These are phyloP conservation scores for Pseudocercospora pini-densiflorae DNA, from an alignment of 2,329 filamentous ascomycete species.

Conservation along the genomic window DNA sequence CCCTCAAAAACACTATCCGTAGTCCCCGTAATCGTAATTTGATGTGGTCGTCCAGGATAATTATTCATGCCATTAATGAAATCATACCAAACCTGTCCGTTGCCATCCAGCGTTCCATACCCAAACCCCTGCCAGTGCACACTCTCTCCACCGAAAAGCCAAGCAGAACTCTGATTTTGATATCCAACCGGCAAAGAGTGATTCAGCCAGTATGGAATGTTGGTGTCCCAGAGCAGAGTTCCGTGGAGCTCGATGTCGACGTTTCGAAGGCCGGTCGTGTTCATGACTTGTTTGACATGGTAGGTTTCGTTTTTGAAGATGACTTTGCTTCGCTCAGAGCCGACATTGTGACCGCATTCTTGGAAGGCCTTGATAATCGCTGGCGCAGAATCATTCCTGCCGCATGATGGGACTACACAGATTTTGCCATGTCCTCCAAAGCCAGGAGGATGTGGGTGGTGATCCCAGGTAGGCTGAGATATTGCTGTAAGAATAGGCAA, in stretches of 20 bases:
- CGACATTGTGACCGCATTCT: conserved; percentile 54
- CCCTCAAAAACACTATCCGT: conserved; percentile 55
- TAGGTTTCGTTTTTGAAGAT: conserved; percentile 56
- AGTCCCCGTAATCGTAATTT: conserved; percentile 56
- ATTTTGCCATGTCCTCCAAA: too few relatives aligned
- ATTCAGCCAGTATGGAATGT: conserved; percentile 58
- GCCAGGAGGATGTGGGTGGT: too few relatives aligned
- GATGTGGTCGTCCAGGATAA: conserved; percentile 55
- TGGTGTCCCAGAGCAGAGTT: conserved; percentile 49
- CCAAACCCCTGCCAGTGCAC: conserved; percentile 53
- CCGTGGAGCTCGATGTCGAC: conserved; percentile 55
- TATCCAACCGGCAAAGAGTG: conserved; percentile 58
- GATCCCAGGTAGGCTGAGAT: too few relatives aligned
- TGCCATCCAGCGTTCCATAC: conserved; percentile 61
- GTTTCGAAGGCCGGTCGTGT: conserved; percentile 52
- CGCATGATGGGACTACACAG: too few relatives aligned
- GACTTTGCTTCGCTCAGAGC: conserved; percentile 40
- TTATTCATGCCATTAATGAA: conserved; percentile 48
- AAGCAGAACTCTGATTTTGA: conserved; percentile 61
- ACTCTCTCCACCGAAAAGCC: conserved; percentile 59
- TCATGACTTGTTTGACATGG: conserved; percentile 56
- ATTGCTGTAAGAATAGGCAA: too few relatives aligned
- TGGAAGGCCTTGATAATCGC: conserved; percentile 57
- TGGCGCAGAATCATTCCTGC: conserved; percentile 47
- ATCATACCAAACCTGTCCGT: conserved; percentile 65